Evolutionary conservation across 495 filamentous ascomycete genomes (phyloP), one percentile per base, ranked within the genome.

Genomic region (Penicillium subrubescens): DNA sequence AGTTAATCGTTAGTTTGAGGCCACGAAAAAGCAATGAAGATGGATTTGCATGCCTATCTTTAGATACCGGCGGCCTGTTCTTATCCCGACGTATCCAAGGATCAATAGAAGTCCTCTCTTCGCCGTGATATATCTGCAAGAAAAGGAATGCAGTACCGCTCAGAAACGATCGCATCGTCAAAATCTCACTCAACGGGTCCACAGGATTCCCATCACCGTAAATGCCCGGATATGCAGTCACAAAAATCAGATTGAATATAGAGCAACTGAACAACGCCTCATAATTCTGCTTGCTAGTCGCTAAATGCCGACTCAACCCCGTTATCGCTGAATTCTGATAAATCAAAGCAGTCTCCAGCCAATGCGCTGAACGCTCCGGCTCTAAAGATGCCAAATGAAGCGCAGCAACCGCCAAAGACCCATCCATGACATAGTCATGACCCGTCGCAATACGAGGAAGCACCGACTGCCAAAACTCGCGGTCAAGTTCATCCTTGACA

Each of bases 241-340:
- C 63, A 17, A 60, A 34, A n/a, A 65, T 57, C 2, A 65, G 31
- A n/a, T 60, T 65, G 17, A 61, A 61, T 29, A 46, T 31, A 3
- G 63, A 65, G 50, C 63, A 65, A 39, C 55, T 60, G 50, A 65
- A 65, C 11, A 59, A 51, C 6, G 63, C 63, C 43, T 65, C 57
- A 27, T 46, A 46, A 61, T 65, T 61, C 37, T 65, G 63, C 21
- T 59, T 43, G n/a, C 44, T 57, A 5, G 52, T 60, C 5, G 58
- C 63, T 11, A 65, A 50, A 21, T 57, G 50, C 15, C 57, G 63
- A 27, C 63, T 27, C 31, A 65, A 25, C 14, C 63, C 63, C 12
- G 21, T 19, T 10, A 58, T 65, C 15, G 63, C 58, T 21, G 51
- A 53, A 11, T 53, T 65, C 15, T 65, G 63, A 37, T 65, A 65